Evolutionary conservation across 164 flowering plant genomes (phyloP), one percentile per base, ranked within the genome.

Genomic region (Umbellularia californica): DNA sequence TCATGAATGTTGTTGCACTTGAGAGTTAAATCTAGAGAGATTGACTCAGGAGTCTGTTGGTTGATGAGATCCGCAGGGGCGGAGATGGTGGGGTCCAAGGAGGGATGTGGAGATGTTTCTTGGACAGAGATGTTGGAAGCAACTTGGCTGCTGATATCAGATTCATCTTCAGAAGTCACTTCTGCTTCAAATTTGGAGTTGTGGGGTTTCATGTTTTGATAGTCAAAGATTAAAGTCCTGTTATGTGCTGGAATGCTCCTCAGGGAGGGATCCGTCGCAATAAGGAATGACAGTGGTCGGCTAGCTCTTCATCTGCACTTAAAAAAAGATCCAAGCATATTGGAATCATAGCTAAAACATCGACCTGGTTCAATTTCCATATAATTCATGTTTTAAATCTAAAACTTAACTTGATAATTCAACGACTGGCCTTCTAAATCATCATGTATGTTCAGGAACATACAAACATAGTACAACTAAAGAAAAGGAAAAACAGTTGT

Each of bases 21-120:
- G 50, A 90, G 90, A 0, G 89, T 81, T 64, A 90, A 78, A 81
- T 90, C 85, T 1, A 92, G 91, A 28, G 93, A 89, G 70, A 86
- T 65, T 2, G 81, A 70, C 22, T 52, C 76, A 76, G 76, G 65
- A 76, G 72, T 76, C 2, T 58, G 72, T n/a, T 80, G 77, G 58
- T 77, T 77, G 52, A 50, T 28, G 15, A 23, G 62, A 69, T 81
- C 70, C 23, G 82, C 73, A 14, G 77, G 83, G 27, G 87, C 69
- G 10, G 81, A 69, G 66, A 74, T 65, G 13, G 72, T 74, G 69
- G 78, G 82, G 13, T 68, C 79, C 58, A 77, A 77, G 52, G 83
- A 78, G 23, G 76, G 71, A 73, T 74, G 84, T 35, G 83, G 69
- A 14, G 83, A 77, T 68, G 77, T 72, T 70, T 84, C 90, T 78